Conservation (phyloP, 805 yeast species). For the Phaffomyces antillensis region DNA sequence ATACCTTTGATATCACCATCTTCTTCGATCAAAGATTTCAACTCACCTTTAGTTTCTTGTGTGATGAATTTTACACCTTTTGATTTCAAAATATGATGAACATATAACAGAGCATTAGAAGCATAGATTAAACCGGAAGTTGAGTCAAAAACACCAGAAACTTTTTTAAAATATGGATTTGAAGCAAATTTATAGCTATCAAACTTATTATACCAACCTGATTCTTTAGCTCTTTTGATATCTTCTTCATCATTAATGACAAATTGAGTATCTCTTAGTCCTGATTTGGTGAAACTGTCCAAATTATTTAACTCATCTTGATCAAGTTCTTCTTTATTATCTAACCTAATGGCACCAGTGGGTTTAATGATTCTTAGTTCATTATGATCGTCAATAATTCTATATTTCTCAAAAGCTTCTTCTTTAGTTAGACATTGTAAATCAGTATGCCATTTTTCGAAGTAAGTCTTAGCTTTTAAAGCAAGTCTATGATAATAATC, state of each 20-base stretch:
- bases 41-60: slow-evolving; percentile 25
- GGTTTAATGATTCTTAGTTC: slow-evolving; percentile 10
- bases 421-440: slow-evolving; percentile 2
- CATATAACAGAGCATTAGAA: slow-evolving; percentile 24
- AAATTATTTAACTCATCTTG: slow-evolving; percentile 21
- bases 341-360: slow-evolving; percentile 11
- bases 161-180: no score
- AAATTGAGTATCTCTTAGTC: slow-evolving; percentile 24
- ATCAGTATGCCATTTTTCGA: slow-evolving; percentile 13
- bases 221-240: slow-evolving; percentile 23
- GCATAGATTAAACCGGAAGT: slow-evolving; percentile 30
- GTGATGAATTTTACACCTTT: slow-evolving; percentile 30
- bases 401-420: slow-evolving; percentile 10
- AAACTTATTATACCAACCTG: slow-evolving; percentile 21
- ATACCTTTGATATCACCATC: slow-evolving; percentile 15
- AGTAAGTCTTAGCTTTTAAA: slow-evolving; percentile 12
- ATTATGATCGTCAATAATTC: slow-evolving; percentile 8
- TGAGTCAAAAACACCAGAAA: slow-evolving; percentile 23
- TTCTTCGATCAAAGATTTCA: slow-evolving; percentile 18
- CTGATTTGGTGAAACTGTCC: slow-evolving; percentile 20
- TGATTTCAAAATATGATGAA: slow-evolving; percentile 13
- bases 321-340: slow-evolving; percentile 6
- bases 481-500: slow-evolving; percentile 26
- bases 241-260: slow-evolving; percentile 23
- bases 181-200: neutral